A percentile compares a stretch with the other conserved stretches of the same genome.
Evolutionary conservation across 208 protist species (phyloP).

Genomic region (Lotmaria passim): DNA sequence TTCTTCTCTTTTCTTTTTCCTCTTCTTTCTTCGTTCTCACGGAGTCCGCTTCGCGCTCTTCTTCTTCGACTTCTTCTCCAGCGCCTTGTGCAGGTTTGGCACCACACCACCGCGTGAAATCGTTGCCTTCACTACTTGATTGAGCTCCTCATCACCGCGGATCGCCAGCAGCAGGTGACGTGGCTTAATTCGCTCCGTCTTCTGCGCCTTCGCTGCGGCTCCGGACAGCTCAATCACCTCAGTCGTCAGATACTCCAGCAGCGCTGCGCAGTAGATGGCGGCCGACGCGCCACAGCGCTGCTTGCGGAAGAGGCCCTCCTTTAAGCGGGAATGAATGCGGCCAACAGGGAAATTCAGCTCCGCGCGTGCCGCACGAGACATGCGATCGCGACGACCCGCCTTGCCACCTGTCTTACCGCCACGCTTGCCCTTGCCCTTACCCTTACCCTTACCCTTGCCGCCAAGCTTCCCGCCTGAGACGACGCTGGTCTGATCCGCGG

Average conservation of each 20-base stretch:
- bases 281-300: constrained; percentile 97
- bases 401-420: constrained; percentile 92
- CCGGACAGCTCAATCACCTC: constrained; percentile 99
- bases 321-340: constrained; percentile 98
- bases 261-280: constrained; percentile 98
- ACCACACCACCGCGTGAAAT: constrained; percentile 91
- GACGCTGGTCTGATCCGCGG: constrained; percentile 85
- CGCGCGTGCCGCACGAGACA: constrained; percentile 88
- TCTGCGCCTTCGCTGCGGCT: constrained; percentile 97
- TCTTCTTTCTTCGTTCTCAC: constrained; percentile 26
- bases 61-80: constrained; percentile 93
- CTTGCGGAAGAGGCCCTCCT: constrained; percentile 94
- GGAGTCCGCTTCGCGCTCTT: constrained; percentile 83
- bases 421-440: constrained; percentile 86
- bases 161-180: constrained; percentile 98
- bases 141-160: constrained; percentile 99
- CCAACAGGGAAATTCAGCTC: constrained; percentile 97
- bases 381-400: constrained; percentile 80
- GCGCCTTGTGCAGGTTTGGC: constrained; percentile 88
- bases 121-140: constrained; percentile 97
- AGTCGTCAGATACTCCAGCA: constrained; percentile 99
- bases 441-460: constrained; percentile 76
- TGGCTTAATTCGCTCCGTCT: constrained; percentile 98
- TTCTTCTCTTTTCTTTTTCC: constrained; percentile 13
- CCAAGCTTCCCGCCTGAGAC: constrained; percentile 89